Conservation (phyloP, 164 flowering plant genomes). For the Berberis thunbergii region DNA sequence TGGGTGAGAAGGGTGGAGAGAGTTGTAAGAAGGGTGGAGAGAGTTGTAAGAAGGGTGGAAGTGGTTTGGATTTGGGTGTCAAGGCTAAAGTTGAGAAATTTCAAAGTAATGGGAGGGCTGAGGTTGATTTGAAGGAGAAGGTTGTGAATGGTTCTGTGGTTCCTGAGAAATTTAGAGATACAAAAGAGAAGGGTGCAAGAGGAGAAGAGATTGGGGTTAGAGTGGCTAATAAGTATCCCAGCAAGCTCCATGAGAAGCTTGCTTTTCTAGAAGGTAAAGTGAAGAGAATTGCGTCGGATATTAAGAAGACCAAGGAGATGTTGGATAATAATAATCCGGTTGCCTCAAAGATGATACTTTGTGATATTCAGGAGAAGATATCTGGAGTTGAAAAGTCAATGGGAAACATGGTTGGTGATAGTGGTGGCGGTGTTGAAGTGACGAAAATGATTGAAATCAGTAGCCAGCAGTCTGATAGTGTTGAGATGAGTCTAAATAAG, state of each 20-base stretch:
- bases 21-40: too few relatives aligned
- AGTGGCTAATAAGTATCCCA: conserved; percentile 35
- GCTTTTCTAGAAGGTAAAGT: conserved; percentile 88
- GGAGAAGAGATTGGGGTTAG: conserved; percentile 17
- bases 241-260: conserved; percentile 89
- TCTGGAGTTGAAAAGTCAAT: conserved; percentile 86
- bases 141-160: conserved; percentile 7
- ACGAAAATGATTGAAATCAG: conserved; percentile 4
- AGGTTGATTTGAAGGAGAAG: conserved; percentile 6
- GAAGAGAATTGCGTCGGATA: conserved; percentile 84
- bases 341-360: conserved; percentile 59
- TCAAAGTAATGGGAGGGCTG: too few relatives aligned
- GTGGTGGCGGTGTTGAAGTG: conserved; percentile 13
- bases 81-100: too few relatives aligned
- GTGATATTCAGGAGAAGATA: conserved; percentile 87
- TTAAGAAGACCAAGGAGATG: conserved; percentile 85
- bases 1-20: too few relatives aligned
- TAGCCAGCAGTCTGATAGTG: conserved; percentile 8
- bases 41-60: too few relatives aligned
- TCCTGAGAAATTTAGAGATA: conserved; percentile 2
- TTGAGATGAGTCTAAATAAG: conserved; percentile 13
- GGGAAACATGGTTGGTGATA: conserved; percentile 34
- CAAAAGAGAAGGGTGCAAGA: conserved; percentile 22
- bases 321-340: conserved; percentile 76
- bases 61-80: too few relatives aligned